Evolutionary conservation across 257 asterid genomes (phyloP).

Genomic region (Anisodus acutangulus): DNA sequence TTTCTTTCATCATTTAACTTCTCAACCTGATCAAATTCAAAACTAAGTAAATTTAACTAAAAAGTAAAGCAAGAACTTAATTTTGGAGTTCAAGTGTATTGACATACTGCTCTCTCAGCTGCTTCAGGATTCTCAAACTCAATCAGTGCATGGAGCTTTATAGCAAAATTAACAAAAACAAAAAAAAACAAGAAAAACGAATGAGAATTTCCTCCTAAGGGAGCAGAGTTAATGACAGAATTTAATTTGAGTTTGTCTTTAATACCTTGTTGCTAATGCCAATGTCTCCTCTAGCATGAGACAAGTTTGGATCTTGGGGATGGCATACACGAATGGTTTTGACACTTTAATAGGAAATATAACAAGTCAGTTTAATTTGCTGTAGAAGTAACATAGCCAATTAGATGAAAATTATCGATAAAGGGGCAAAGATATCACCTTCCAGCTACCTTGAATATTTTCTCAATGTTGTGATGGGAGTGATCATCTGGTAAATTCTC

Average conservation of each 20-base stretch:
- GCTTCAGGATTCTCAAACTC: conserved; percentile 82
- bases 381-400: neutral
- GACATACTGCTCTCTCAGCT: conserved; percentile 89
- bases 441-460: conserved; percentile 87
- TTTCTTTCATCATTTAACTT: conserved; percentile 80
- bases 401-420: neutral
- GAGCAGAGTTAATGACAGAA: neutral
- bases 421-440: conserved; percentile 43
- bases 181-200: neutral
- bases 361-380: conserved; percentile 22
- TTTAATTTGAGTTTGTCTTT: neutral
- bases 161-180: neutral
- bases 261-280: conserved; percentile 82
- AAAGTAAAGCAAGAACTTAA: neutral
- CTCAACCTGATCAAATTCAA: conserved; percentile 60
- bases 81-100: neutral
- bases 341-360: conserved; percentile 51
- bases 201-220: neutral
- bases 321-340: conserved; percentile 89
- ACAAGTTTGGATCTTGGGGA: conserved; percentile 80
- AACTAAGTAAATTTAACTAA: neutral
- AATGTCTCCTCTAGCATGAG: conserved; percentile 69
- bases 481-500: conserved; percentile 97
- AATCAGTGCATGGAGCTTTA: conserved; percentile 86
- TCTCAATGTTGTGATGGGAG: conserved; percentile 95